These are phyloP conservation scores for Sporothrix sp. DNA, from an alignment of 2,329 filamentous ascomycete genomes.

Conservation along the genomic window DNA sequence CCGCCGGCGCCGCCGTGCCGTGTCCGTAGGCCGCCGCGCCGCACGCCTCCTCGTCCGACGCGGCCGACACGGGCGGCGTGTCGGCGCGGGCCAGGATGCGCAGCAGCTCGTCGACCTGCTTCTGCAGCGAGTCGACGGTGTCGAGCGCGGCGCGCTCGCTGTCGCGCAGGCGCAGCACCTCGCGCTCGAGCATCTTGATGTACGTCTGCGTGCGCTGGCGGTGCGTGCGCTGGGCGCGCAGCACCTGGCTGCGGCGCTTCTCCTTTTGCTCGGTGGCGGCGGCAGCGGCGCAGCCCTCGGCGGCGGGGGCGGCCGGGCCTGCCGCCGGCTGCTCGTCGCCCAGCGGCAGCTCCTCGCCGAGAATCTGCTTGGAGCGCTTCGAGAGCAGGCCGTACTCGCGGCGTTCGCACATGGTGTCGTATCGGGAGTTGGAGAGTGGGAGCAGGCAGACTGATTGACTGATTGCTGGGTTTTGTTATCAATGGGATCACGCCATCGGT, in stretches of 20 bases:
- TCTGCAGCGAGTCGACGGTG: background rate
- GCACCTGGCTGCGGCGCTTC: background rate
- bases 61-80: background rate
- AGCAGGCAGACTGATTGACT: too few relatives aligned
- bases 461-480: too few relatives aligned
- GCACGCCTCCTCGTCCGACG: background rate
- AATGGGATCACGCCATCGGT: too few relatives aligned
- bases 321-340: too few relatives aligned
- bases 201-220: constrained; percentile 4
- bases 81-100: background rate
- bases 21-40: too few relatives aligned
- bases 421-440: too few relatives aligned
- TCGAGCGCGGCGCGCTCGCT: background rate
- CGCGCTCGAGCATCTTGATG: constrained; percentile 9
- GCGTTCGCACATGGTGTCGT: background rate
- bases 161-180: constrained; percentile 2
- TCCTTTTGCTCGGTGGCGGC: background rate
- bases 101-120: background rate
- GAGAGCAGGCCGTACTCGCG: constrained; percentile 7
- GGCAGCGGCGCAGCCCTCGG: too few relatives aligned
- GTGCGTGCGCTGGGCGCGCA: constrained; percentile 1
- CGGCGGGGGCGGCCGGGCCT: too few relatives aligned
- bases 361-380: constrained; percentile 7
- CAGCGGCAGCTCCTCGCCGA: background rate
- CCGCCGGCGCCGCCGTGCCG: too few relatives aligned